A percentile compares a stretch with the other conserved stretches of the same genome.
phyloP scores from a whole-genome alignment of 345 rosid genomes.

The Hypericum androsaemum region DNA sequence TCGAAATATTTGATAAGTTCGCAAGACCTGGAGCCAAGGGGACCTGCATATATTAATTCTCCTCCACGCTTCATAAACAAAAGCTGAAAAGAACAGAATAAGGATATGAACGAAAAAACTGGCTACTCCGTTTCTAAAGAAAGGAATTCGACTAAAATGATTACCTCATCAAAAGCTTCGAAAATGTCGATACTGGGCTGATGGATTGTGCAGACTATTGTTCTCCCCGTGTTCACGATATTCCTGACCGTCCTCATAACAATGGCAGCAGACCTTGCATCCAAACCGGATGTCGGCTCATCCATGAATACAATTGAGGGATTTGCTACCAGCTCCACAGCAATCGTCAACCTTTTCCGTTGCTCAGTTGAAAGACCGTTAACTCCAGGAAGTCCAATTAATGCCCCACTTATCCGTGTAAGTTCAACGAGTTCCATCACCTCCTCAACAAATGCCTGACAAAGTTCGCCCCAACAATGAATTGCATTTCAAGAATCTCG shows the following conservation, averaged over 20 bases:
- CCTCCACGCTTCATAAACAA: constrained; percentile 99
- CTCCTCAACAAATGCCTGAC: constrained; percentile 92
- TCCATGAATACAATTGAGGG: constrained; percentile 98
- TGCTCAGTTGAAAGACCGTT: constrained; percentile 95
- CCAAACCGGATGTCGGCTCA: constrained; percentile 95
- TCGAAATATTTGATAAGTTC: constrained; percentile 78
- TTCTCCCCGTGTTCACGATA: constrained; percentile 87
- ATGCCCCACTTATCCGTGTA: constrained; percentile 63
- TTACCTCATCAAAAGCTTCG: constrained; percentile 98
- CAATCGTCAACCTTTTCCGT: constrained; percentile 86
- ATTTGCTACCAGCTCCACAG: constrained; percentile 91
- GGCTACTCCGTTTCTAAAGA: background rate
- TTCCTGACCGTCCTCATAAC: constrained; percentile 99
- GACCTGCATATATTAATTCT: constrained; percentile 93
- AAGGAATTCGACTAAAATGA: constrained; percentile 7
- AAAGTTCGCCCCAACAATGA: constrained; percentile 15
- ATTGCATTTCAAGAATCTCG: constrained; percentile 16
- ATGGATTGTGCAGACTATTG: constrained; percentile 96
- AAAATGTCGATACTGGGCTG: constrained; percentile 98
- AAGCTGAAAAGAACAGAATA: constrained; percentile 43
- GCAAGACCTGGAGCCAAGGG: constrained; percentile 72
- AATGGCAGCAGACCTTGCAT: constrained; percentile 97
- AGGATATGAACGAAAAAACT: background rate
- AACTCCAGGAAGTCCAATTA: constrained; percentile 93
- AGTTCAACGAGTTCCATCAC: constrained; percentile 99